Evolutionary conservation across 2,329 filamentous ascomycete genomes (phyloP).

Genomic region (Rutstroemia sp.): DNA sequence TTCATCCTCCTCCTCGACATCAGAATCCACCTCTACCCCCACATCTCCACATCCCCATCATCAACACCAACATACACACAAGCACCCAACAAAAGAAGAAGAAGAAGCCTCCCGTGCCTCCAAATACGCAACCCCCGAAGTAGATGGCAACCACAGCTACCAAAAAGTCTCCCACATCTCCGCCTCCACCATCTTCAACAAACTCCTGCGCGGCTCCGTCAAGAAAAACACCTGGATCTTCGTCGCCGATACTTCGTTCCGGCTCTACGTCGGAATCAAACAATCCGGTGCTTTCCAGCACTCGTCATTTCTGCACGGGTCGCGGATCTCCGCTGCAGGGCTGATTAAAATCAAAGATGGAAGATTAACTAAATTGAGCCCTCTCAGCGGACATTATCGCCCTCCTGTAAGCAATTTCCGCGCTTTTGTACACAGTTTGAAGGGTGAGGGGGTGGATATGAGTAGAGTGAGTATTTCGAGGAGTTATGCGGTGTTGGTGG

Average conservation of each 20-base stretch:
- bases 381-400: slow-evolving; percentile 72
- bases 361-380: slow-evolving; percentile 65
- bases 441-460: slow-evolving; percentile 71
- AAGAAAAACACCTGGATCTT: slow-evolving; percentile 93
- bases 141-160: slow-evolving; percentile 53
- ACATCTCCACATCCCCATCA: slow-evolving; percentile 11
- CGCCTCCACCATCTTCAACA: slow-evolving; percentile 68
- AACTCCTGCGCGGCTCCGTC: slow-evolving; percentile 68
- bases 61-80: slow-evolving; percentile 19
- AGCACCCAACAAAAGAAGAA: slow-evolving; percentile 34
- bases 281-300: slow-evolving; percentile 84
- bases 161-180: slow-evolving; percentile 60
- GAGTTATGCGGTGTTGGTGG: slow-evolving; percentile 74
- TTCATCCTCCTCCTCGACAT: background rate
- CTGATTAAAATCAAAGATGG: slow-evolving; percentile 81
- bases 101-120: slow-evolving; percentile 48
- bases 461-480: slow-evolving; percentile 70
- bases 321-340: slow-evolving; percentile 74
- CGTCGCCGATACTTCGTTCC: slow-evolving; percentile 77
- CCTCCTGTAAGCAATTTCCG: slow-evolving; percentile 74
- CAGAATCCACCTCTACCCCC: background rate
- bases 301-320: slow-evolving; percentile 79
- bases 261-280: slow-evolving; percentile 86
- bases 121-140: slow-evolving; percentile 57
- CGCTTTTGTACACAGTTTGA: slow-evolving; percentile 67